Conservation (phyloP, 805 yeast species). For the Yarrowia sp. region DNA sequence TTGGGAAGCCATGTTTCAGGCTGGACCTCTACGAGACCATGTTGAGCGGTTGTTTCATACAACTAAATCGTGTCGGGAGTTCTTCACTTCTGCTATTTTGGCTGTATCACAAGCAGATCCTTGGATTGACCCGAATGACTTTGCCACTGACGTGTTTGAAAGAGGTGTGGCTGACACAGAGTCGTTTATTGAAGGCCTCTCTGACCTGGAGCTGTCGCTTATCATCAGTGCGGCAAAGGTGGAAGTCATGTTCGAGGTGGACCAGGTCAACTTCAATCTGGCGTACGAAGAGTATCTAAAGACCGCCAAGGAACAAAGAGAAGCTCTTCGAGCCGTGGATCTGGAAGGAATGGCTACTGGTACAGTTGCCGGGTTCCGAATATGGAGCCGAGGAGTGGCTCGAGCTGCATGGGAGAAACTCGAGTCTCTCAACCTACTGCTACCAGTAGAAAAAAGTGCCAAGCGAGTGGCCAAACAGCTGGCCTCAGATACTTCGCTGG, state of each 20-base stretch:
- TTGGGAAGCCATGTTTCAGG: constrained; percentile 26
- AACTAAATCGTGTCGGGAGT: constrained; percentile 52
- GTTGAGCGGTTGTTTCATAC: constrained; percentile 54
- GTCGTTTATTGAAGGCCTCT: constrained; percentile 43
- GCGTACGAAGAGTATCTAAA: constrained; percentile 71
- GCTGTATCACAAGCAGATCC: constrained; percentile 35
- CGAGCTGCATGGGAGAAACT: constrained; percentile 73
- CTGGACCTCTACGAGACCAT: constrained; percentile 38
- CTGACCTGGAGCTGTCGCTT: constrained; percentile 68
- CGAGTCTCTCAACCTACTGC: constrained; percentile 51
- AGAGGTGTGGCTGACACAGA: constrained; percentile 33
- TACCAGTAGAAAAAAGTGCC: constrained; percentile 41
- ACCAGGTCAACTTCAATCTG: constrained; percentile 68
- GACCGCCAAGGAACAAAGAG: constrained; percentile 47
- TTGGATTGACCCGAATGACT: constrained; percentile 30
- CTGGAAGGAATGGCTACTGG: constrained; percentile 37
- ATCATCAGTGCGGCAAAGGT: constrained; percentile 75
- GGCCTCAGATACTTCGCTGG: constrained; percentile 34
- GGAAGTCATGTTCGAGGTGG: constrained; percentile 53
- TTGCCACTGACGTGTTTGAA: constrained; percentile 27
- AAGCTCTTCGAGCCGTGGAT: constrained; percentile 36
- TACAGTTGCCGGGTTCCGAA: constrained; percentile 45
- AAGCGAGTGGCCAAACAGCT: constrained; percentile 43
- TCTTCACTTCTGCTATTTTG: constrained; percentile 28
- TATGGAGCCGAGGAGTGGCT: constrained; percentile 61